Percentiles rank a stretch among this genome's conserved stretches.
These are phyloP conservation scores for Lactifluus echinatus DNA, from an alignment of 768 basidiomycete species.

Conservation along the genomic window DNA sequence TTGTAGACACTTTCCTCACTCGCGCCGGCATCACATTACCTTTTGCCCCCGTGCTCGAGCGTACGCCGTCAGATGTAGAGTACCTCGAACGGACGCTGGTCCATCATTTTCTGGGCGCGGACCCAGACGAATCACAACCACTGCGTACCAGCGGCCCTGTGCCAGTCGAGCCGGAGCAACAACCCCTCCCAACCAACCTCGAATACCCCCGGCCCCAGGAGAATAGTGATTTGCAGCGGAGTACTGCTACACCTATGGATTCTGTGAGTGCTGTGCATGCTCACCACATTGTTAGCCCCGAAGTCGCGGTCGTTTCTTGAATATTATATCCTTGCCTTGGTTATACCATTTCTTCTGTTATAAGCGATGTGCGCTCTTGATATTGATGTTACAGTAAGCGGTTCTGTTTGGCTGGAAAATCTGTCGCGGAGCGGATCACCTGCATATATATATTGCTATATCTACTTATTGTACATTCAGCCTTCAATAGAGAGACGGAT, in stretches of 20 bases:
- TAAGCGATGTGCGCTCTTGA: background rate
- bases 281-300: background rate
- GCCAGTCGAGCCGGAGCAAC: background rate
- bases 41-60: slow-evolving; percentile 26
- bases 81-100: slow-evolving; percentile 11
- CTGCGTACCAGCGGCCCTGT: background rate
- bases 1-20: slow-evolving; percentile 74
- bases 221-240: background rate
- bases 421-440: background rate
- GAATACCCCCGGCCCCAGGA: background rate
- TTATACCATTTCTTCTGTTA: background rate
- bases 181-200: background rate
- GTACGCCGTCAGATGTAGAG: slow-evolving; percentile 3
- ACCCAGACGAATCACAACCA: background rate
- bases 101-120: slow-evolving; percentile 9
- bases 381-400: background rate
- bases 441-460: slow-evolving; percentile 10
- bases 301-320: slow-evolving; percentile 8
- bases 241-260: background rate
- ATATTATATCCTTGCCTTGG: background rate
- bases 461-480: slow-evolving; percentile 6
- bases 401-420: background rate
- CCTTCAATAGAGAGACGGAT: background rate
- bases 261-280: background rate
- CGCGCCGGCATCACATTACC: slow-evolving; percentile 19